Percentiles rank a stretch among this genome's conserved stretches.
These are phyloP conservation scores for Styphnolobium japonicum DNA, from an alignment of 306 rosid genomes.

Conservation along the genomic window DNA sequence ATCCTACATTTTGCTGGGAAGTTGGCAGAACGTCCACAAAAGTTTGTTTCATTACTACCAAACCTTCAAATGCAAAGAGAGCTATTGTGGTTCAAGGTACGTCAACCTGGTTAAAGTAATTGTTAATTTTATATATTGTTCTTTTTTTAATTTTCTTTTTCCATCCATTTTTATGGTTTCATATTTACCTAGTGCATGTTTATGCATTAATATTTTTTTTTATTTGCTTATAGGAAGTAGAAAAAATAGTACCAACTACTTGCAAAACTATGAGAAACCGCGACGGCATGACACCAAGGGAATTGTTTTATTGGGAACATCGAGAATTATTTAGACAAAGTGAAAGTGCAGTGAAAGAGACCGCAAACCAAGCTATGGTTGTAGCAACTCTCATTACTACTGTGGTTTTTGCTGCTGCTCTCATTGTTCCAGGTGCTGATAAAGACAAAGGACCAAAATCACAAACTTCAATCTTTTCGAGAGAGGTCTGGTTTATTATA, in stretches of 20 bases:
- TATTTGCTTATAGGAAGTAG: neutral
- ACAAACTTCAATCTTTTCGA: neutral
- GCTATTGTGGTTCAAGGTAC: neutral
- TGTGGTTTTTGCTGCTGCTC: neutral
- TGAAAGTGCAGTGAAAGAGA: neutral
- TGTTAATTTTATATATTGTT: neutral
- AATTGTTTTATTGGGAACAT: neutral
- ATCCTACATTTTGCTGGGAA: neutral
- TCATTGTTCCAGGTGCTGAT: neutral
- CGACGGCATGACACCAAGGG: neutral
- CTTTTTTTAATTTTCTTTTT: no score
- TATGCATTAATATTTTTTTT: no score
- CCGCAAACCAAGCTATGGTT: neutral
- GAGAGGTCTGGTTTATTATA: neutral
- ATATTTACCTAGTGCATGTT: no score
- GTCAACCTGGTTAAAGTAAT: no score
- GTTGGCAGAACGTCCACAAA: neutral
- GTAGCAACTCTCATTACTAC: neutral
- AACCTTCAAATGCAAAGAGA: neutral
- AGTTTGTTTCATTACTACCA: neutral
- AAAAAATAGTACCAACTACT: neutral
- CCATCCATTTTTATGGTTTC: no score
- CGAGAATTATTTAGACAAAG: neutral
- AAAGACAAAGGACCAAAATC: neutral
- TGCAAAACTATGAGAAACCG: neutral